Percentiles rank a stretch among this genome's conserved stretches.
phyloP scores from a whole-genome alignment of 2,329 filamentous ascomycete genomes.

The Cladosporium austrohemisphaericum region DNA sequence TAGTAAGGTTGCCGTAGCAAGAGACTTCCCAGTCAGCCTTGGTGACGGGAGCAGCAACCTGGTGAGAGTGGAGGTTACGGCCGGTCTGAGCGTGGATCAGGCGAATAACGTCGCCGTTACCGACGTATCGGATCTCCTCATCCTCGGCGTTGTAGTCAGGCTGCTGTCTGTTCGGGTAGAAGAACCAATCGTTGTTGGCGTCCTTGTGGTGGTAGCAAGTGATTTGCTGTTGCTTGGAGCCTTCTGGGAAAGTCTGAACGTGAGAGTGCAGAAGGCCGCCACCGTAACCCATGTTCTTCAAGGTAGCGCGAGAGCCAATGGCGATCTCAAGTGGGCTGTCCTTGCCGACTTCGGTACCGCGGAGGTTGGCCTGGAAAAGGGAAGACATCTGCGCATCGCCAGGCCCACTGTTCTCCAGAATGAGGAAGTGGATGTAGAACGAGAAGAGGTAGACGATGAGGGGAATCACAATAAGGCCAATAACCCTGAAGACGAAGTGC shows the following conservation, averaged over 20 bases:
- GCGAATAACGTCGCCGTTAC: constrained; percentile 73
- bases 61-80: constrained; percentile 93
- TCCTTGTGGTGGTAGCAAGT: constrained; percentile 99
- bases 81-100: constrained; percentile 93
- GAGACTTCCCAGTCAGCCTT: constrained; percentile 93
- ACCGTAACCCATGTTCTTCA: constrained; percentile 99
- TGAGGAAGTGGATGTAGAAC: constrained; percentile 90
- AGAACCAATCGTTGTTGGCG: constrained; percentile 99
- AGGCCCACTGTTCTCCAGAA: constrained; percentile 88
- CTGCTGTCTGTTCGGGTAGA: constrained; percentile 86
- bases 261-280: constrained; percentile 95
- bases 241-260: constrained; percentile 92
- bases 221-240: constrained; percentile 89
- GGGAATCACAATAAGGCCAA: constrained; percentile 84
- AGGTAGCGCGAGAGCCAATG: constrained; percentile 79
- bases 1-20: constrained; percentile 88
- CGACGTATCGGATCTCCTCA: constrained; percentile 67
- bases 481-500: constrained; percentile 74
- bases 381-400: constrained; percentile 99
- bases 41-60: constrained; percentile 80
- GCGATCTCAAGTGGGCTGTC: constrained; percentile 92
- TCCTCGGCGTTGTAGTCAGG: constrained; percentile 69
- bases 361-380: constrained; percentile 94
- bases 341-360: constrained; percentile 88
- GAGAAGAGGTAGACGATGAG: constrained; percentile 91